Conservation (phyloP, 176 grass and related monocot genomes). For the Phoenix roebelenii region DNA sequence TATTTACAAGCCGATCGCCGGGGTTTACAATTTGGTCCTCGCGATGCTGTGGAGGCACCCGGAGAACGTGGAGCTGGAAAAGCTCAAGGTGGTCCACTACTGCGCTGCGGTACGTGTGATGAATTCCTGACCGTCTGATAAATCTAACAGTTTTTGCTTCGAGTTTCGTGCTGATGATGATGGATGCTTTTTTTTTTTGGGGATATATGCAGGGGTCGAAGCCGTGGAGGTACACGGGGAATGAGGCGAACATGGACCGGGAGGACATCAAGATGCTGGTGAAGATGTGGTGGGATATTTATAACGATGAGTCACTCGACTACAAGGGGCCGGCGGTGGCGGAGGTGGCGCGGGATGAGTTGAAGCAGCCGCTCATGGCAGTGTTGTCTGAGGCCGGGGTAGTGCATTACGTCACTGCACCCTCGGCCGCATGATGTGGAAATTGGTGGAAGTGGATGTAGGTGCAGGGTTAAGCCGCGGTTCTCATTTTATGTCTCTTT, state of each 20-base stretch:
- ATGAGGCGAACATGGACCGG: constrained; percentile 72
- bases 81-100: constrained; percentile 88
- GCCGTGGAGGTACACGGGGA: constrained; percentile 64
- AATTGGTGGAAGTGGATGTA: no score
- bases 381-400: constrained; percentile 20
- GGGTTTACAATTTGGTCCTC: constrained; percentile 60
- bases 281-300: constrained; percentile 47
- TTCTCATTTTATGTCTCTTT: no score
- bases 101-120: constrained; percentile 48
- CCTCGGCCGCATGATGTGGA: constrained; percentile 44
- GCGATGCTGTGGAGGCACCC: constrained; percentile 90
- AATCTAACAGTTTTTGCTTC: no score
- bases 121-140: no score
- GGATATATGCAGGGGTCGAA: constrained; percentile 52
- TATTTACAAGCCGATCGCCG: constrained; percentile 43
- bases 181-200: background rate
- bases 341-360: background rate
- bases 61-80: constrained; percentile 40
- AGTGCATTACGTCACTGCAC: constrained; percentile 29
- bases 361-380: constrained; percentile 10
- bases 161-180: no score
- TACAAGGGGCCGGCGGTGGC: constrained; percentile 23
- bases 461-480: no score
- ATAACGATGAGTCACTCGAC: constrained; percentile 44
- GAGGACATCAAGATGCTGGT: constrained; percentile 64